Base-by-base conservation (phyloP, 345 rosid species). In the Eucalyptus decipiens region DNA sequence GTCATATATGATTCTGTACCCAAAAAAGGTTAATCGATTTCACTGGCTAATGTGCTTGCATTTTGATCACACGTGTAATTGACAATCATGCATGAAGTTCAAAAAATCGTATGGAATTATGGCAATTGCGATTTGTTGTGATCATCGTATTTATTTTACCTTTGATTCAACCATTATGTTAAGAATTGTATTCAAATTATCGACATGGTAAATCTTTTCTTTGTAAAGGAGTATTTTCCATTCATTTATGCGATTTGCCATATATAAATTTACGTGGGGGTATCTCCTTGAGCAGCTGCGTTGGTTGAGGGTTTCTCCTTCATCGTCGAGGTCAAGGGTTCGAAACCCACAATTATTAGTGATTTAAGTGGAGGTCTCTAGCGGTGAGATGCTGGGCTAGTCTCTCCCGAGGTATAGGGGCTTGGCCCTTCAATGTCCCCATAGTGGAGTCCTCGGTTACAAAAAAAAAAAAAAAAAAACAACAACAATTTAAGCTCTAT, bases 141-240 rank as follows among this genome's bases (percentile, higher is more conserved):
- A 37, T 37, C 1, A 2, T 5, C 4, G 4, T 17, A 69, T 32
- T 32, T 69, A 4, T 67, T 67, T 67, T 9, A 69, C 11, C 11
- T 32, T 10, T 69, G 13, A 18, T 32, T 34, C 24, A 69, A 32
- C 2, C 42, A 34, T 32, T 34, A 34, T 9, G 5, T 69, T 9
- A 69, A 69, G 12, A 69, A 5, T 17, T 1, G 4, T 5, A 12
- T 37, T 72, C 28, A 19, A 19, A 72, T 21, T 72, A 65, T n/a
- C 0, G 40, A 65, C 0, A 0, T 18, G 18, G 6, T 65, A n/a
- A n/a, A 15, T n/a, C 5, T n/a, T 65, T 65, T n/a, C 40, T 65
- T 65, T 65, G 76, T 14, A n/a, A 65, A n/a, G 3, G 19, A 65
- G 11, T 65, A 65, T 11, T 65, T 65, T 65, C 76, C 3, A 65